Evolutionary conservation across 352 stramenopile genomes (phyloP), one percentile per base, ranked within the genome.

Genomic region (Phytophthora pisi): DNA sequence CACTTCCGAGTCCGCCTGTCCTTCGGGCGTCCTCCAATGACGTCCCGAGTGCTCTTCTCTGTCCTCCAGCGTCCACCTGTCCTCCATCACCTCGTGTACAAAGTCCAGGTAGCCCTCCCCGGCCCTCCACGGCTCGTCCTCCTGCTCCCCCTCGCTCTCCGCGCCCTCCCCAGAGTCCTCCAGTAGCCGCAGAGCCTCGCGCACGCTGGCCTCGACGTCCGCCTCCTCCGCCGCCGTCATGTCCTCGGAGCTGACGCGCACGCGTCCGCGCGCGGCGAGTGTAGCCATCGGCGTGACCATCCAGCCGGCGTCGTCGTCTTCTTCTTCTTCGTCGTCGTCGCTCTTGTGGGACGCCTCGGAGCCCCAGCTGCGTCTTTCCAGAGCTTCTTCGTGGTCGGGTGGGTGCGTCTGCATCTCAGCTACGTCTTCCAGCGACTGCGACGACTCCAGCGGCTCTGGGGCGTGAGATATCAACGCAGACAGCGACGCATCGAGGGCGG

Each of bases 151-250:
- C 5, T 79, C 66, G 30, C 63, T 74, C 51, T 56, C 60, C n/a
- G 13, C 40, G 10, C 40, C 49, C 3, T 79, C 72, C 4, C 23
- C 54, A 15, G 50, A 74, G 54, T 75, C 57, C 26, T 88, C 81
- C 28, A 93, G 45, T 13, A 91, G 67, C 47, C 69, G 64, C 60
- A 92, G 56, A 28, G 82, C 84, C 42, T 74, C 77, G 3, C 73
- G 66, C 7, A 93, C 79, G 49, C 68, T 86, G 6, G 66, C 68
- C 50, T 90, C 84, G n/a, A 90, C 67, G 40, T 81, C 71, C 10
- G 74, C 72, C 43, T 72, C 76, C 7, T 74, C 60, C n/a, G 66
- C 63, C 9, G 78, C 57, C 3, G 38, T 70, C 54, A 70, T 38
- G 4, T 59, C 42, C 7, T 73, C 49, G 11, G 63, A 54, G 26